These are phyloP conservation scores for Carex kokanica DNA, from an alignment of 176 grass and related monocot genomes.

Conservation along the genomic window DNA sequence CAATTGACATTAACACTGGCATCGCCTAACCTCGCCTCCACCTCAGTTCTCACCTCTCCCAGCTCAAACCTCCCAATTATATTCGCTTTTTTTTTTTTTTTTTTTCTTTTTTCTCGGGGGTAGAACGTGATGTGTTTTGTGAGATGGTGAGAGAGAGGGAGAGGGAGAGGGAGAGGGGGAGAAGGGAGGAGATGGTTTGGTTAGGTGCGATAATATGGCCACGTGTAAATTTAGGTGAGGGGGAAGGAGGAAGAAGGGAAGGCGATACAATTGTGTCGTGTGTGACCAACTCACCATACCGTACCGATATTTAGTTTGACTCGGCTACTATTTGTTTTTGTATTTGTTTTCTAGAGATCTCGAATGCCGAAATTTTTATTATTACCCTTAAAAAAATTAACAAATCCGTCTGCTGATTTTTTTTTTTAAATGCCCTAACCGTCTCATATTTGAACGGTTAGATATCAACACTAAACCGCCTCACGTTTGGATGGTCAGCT, in stretches of 20 bases:
- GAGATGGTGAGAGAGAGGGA: background rate
- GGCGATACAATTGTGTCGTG: too few species aligned
- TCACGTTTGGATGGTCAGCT: too few species aligned
- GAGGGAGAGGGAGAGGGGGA: background rate
- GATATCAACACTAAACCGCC: too few species aligned
- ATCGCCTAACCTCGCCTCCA: background rate
- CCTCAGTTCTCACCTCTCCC: background rate
- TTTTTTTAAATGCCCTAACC: too few species aligned
- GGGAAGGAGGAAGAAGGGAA: background rate
- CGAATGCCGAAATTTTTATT: too few species aligned
- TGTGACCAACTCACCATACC: background rate
- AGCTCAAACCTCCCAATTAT: background rate
- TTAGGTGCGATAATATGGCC: slow-evolving; percentile 6
- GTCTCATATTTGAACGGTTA: too few species aligned
- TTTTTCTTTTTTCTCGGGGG: background rate
- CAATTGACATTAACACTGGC: slow-evolving; percentile 10
- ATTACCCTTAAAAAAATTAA: too few species aligned
- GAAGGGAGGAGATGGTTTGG: background rate
- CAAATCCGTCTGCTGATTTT: too few species aligned
- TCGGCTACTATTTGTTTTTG: background rate
- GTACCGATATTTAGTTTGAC: slow-evolving; percentile 6
- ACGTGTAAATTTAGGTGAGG: slow-evolving; percentile 13
- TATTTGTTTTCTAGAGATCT: background rate
- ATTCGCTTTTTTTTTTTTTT: background rate
- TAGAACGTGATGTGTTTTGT: background rate